Evolutionary conservation across 257 asterid species (phyloP), one percentile per base, ranked within the genome.

Genomic region (Ocimum tenuiflorum): DNA sequence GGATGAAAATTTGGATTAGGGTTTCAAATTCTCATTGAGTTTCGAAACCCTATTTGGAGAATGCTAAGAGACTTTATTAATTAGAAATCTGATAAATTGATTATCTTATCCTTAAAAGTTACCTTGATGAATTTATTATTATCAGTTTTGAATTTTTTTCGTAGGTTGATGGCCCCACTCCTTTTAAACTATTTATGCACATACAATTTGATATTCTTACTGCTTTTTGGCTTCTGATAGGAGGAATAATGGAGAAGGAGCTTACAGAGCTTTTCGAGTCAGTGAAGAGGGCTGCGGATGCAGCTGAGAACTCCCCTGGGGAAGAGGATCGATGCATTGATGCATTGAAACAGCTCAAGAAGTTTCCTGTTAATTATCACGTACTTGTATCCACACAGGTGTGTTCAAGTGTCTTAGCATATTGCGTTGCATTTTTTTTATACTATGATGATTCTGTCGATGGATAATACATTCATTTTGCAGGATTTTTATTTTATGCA

Each of bases 361-460:
- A 78, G 66, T 86, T 89, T 74, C 98, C 96, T 23, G 90, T 91
- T 41, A 89, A 77, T 77, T 91, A 91, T 75, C 83, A 87, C 38
- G 81, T 91, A 75, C 95, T 91, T 35, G 96, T 91, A 27, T 89
- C 96, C 58, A 82, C 96, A 10, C 92, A 89, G 96, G 98, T 88
- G 63, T 24, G 19, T 31, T 63, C 53, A 22, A 36, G 35, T 46
- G 64, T 63, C 38, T 68, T n/a, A 13, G 51, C 35, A 0, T 20
- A n/a, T 47, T 31, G 45, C 18, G 9, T 68, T 31, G 29, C 67
- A 17, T 31, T 60, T 38, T 50, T 17, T 18, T 38, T 20, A 0
- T 67, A 14, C 3, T 35, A 24, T 15, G n/a, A 11, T 24, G 42
- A 41, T 14, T 31, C 12, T 64, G 27, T 55, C 39, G 20, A 18